phyloP scores from a whole-genome alignment of 495 filamentous ascomycete species.

The Neurospora pannonica region DNA sequence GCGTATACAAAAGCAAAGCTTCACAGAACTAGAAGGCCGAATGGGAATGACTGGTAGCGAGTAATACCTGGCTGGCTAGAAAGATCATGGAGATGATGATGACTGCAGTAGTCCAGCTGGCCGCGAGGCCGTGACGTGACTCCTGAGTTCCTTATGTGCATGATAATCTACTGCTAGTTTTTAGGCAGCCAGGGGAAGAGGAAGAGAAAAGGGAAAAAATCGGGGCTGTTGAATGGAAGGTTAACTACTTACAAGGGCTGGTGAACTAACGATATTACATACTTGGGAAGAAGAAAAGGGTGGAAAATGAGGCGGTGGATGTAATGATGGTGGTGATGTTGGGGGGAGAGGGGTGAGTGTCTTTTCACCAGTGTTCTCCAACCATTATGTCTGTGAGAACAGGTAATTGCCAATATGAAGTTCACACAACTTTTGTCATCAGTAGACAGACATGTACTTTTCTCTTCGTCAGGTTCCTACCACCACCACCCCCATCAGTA shows the following conservation, averaged over 20 bases:
- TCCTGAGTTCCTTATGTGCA: not conserved
- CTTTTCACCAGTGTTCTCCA: not conserved
- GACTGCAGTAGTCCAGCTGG: not conserved
- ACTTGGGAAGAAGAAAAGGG: not conserved
- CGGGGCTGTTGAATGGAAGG: not conserved
- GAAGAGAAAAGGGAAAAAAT: not conserved
- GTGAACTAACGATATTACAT: not conserved
- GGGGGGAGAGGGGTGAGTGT: not conserved
- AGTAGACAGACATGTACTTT: not conserved
- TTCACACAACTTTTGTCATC: not conserved
- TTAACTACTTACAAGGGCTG: not conserved
- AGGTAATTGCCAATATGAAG: not conserved
- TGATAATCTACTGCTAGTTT: not conserved
- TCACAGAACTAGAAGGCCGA: not conserved
- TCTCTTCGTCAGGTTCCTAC: not conserved
- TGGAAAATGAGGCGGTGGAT: not conserved
- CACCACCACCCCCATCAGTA: not conserved
- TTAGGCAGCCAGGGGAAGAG: not conserved
- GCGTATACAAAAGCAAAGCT: not conserved
- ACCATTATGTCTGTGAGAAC: not conserved
- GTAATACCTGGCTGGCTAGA: not conserved
- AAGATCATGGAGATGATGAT: not conserved
- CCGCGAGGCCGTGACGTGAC: not conserved
- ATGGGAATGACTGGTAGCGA: not conserved
- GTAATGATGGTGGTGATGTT: not conserved